Conservation (phyloP, 2,329 filamentous ascomycete species). For the Tolypocladium paradoxum region DNA sequence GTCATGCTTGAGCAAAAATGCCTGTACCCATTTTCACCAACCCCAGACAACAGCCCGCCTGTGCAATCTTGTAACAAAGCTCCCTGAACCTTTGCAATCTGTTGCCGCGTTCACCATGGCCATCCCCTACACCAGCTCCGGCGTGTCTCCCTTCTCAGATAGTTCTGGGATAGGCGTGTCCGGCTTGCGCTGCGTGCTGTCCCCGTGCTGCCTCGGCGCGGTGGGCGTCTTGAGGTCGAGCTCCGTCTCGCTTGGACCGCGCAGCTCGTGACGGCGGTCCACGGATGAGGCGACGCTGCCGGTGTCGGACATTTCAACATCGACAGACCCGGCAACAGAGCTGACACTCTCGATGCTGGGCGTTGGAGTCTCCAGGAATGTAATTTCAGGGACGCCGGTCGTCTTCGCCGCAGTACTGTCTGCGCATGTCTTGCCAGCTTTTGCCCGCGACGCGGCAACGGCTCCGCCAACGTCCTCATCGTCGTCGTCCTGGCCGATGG, state of each 20-base stretch:
- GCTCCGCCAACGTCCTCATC: constrained; percentile 32
- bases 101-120: not conserved
- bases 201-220: constrained; percentile 8
- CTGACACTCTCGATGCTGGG: constrained; percentile 29
- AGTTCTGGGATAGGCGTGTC: constrained; percentile 15
- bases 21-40: not conserved
- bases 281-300: constrained; percentile 29
- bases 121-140: not conserved
- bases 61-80: not conserved
- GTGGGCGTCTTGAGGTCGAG: constrained; percentile 30
- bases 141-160: constrained; percentile 4
- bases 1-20: not conserved
- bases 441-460: constrained; percentile 26
- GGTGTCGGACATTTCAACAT: constrained; percentile 41
- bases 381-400: constrained; percentile 5
- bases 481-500: constrained; percentile 44
- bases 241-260: constrained; percentile 20
- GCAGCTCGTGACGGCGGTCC: constrained; percentile 10
- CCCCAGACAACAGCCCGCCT: no score
- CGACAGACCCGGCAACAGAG: constrained; percentile 19
- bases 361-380: constrained; percentile 23
- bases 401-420: constrained; percentile 8
- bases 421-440: not conserved
- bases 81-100: not conserved
- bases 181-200: constrained; percentile 4